phyloP scores from a whole-genome alignment of 352 stramenopile species.

The Globisporangium nodosum region DNA sequence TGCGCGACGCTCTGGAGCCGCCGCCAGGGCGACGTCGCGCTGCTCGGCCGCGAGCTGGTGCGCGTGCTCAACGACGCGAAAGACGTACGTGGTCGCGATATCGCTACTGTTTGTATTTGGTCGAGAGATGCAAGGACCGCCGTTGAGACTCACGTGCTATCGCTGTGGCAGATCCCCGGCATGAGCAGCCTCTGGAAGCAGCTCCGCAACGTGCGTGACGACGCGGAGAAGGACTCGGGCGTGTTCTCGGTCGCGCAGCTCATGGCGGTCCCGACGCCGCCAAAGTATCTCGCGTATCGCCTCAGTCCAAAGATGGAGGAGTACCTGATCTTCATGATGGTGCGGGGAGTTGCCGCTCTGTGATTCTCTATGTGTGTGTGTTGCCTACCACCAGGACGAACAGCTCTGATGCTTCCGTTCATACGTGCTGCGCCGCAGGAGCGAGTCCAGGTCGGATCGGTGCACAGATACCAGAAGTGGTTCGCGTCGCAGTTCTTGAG shows the following conservation, averaged over 20 bases:
- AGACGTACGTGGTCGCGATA: conserved; percentile 33
- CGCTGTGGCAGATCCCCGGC: conserved; percentile 43
- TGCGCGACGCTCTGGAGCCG: conserved; percentile 71
- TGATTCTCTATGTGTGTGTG: not conserved
- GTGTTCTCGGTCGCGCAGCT: conserved; percentile 62
- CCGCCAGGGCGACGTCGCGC: conserved; percentile 54
- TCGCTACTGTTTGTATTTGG: not conserved
- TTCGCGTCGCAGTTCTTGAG: conserved; percentile 81
- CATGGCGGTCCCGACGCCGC: conserved; percentile 67
- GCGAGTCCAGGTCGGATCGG: conserved; percentile 61
- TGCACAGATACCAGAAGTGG: conserved; percentile 85
- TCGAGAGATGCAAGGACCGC: not conserved
- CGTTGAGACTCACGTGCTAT: not conserved
- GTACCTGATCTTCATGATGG: conserved; percentile 84
- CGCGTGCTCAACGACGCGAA: conserved; percentile 76
- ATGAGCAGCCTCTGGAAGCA: conserved; percentile 83
- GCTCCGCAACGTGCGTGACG: conserved; percentile 58
- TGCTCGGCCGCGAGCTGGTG: conserved; percentile 72
- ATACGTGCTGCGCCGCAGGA: conserved; percentile 25
- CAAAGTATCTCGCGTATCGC: conserved; percentile 73
- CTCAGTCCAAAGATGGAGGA: conserved; percentile 86
- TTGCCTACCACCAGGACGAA: not conserved
- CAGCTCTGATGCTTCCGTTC: not conserved
- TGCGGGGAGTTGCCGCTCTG: conserved; percentile 11
- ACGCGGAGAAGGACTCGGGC: conserved; percentile 42